Base-by-base conservation (phyloP, 805 yeast species). In the Priceomyces haplophilus region DNA sequence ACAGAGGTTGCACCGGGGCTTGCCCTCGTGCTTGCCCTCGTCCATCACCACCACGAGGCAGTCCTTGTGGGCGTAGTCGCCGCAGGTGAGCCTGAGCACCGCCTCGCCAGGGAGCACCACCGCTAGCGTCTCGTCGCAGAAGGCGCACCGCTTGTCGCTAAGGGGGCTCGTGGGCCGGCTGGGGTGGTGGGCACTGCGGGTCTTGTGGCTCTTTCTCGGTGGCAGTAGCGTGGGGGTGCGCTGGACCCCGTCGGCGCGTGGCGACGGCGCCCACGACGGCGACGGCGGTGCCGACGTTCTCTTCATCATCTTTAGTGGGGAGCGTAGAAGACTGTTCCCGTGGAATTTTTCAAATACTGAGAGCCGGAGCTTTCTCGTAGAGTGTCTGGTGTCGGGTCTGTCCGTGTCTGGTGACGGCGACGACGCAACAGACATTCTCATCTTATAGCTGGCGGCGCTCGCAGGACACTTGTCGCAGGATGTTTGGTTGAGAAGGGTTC, bases 1-100 rank as follows among this genome's bases (percentile, higher is more conserved):
- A 21, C 59, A 54, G 11, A 38, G 29, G 8, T 44, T 42, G 41
- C 59, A 54, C 3, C 19, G 32, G n/a, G 55, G 55, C 24, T 35
- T 21, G 3, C 38, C 32, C 3, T 35, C 36, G 23, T 46, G 20
- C 25, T 53, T 41, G 34, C 37, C 47, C 11, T 42, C 34, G 17
- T 47, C 50, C 20, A 53, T 29, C 46, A 49, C 48, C 8, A 47
- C 44, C 16, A 39, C 32, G 12, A 59, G 47, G 41, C 67, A 62
- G 20, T 54, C 56, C 31, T 52, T 46, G 39, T 62, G 67, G 34
- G 61, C 55, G n/a, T 41, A 40, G 42, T 62, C 62, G 30, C 47
- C 43, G 37, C 67, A 62, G 7, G 49, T 41, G 33, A 62, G 46
- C 34, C 52, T 55, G 7, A 54, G 23, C 5, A 46, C 24, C 3